Evolutionary conservation across 148 eudicot species (phyloP).

Genomic region (Vaccinium corymbosum): DNA sequence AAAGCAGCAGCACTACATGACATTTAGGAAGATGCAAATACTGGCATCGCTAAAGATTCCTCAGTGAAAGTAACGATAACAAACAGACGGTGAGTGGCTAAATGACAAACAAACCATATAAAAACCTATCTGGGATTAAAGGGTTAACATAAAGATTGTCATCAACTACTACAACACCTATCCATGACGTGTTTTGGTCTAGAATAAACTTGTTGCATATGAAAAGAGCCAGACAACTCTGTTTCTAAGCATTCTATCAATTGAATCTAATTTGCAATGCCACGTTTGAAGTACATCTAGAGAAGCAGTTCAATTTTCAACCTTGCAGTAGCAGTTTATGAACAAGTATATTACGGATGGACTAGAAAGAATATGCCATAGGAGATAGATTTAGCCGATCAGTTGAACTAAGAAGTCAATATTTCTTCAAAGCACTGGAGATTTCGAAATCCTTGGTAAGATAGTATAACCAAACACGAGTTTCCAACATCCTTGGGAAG

Average conservation of each 20-base stretch:
- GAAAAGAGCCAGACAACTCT: neutral
- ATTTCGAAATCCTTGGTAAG: neutral
- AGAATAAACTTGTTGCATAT: neutral
- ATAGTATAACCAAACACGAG: neutral
- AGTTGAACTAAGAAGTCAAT: neutral
- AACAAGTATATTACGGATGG: neutral
- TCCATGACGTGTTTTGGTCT: neutral
- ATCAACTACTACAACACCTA: neutral
- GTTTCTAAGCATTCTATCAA: neutral
- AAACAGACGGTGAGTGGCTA: neutral
- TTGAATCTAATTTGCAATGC: neutral
- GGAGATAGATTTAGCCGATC: neutral
- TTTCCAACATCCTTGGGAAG: slow-evolving; percentile 3
- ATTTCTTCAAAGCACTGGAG: neutral
- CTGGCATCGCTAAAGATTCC: neutral
- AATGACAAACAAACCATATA: neutral
- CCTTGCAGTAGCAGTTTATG: neutral
- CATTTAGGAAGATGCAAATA: neutral
- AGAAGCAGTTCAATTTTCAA: neutral
- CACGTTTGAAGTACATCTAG: neutral
- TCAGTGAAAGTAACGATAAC: neutral
- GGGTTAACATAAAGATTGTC: neutral
- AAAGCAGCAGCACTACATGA: neutral
- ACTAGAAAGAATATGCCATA: neutral
- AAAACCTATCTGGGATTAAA: neutral